These are phyloP conservation scores for Diplodia sapinea DNA, from an alignment of 2,329 filamentous ascomycete genomes.

Conservation along the genomic window DNA sequence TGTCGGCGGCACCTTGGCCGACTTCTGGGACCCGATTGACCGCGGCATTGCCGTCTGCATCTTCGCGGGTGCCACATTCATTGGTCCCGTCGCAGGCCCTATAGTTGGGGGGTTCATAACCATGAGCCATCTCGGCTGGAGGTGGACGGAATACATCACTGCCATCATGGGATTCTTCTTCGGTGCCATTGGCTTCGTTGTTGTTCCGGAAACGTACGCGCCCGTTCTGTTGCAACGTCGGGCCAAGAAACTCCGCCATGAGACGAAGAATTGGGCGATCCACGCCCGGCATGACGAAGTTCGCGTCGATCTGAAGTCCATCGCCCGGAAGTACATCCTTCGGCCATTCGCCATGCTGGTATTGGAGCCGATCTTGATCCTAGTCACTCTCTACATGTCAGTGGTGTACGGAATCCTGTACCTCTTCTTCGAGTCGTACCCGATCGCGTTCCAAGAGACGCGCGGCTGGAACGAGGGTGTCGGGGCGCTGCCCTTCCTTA, in stretches of 20 bases:
- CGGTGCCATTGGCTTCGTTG: slow-evolving; percentile 50
- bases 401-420: slow-evolving; percentile 53
- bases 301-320: slow-evolving; percentile 46
- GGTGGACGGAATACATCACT: slow-evolving; percentile 64
- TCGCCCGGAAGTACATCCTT: slow-evolving; percentile 54
- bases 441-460: slow-evolving; percentile 51
- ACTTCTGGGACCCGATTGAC: slow-evolving; percentile 57
- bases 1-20: slow-evolving; percentile 56
- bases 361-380: slow-evolving; percentile 56
- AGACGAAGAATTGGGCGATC: slow-evolving; percentile 56
- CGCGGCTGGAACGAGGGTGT: slow-evolving; percentile 51
- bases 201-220: slow-evolving; percentile 60
- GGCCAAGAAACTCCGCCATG: slow-evolving; percentile 55
- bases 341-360: slow-evolving; percentile 55
- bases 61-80: slow-evolving; percentile 55
- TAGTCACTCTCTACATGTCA: slow-evolving; percentile 51
- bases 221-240: slow-evolving; percentile 56
- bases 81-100: slow-evolving; percentile 54
- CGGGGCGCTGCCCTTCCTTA: slow-evolving; percentile 52
- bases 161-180: slow-evolving; percentile 55
- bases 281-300: slow-evolving; percentile 54
- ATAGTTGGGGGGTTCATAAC: slow-evolving; percentile 59
- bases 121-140: slow-evolving; percentile 59
- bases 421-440: slow-evolving; percentile 57
- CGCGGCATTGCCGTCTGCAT: slow-evolving; percentile 54